Percentiles rank a stretch among this genome's conserved stretches.
Evolutionary conservation across 2,329 filamentous ascomycete genomes (phyloP).

Genomic region (Hypoxylon sp.): DNA sequence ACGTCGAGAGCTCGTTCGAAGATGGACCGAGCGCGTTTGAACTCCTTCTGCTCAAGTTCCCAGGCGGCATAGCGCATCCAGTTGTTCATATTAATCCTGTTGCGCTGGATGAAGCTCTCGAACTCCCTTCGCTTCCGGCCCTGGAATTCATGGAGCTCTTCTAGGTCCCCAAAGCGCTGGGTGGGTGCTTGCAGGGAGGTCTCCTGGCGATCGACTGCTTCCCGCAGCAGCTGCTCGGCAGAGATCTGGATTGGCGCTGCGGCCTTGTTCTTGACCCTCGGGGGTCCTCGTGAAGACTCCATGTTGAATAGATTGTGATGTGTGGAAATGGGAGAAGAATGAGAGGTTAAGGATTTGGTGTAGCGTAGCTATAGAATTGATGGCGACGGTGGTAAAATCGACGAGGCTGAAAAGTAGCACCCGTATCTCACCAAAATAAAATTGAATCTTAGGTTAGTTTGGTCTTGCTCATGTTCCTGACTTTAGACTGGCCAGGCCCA

Average conservation of each 20-base stretch:
- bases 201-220: constrained; percentile 97
- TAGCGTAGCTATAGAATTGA: constrained; percentile 13
- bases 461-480: too few relatives aligned
- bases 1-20: constrained; percentile 96
- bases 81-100: constrained; percentile 96
- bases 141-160: constrained; percentile 98
- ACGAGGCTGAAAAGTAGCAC: constrained; percentile 25
- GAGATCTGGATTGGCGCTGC: constrained; percentile 91
- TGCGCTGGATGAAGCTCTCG: constrained; percentile 96
- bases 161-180: constrained; percentile 93
- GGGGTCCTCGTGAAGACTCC: constrained; percentile 91
- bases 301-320: constrained; percentile 63
- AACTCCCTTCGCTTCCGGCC: constrained; percentile 96
- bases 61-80: constrained; percentile 98
- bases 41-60: constrained; percentile 99
- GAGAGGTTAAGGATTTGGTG: not conserved
- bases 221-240: constrained; percentile 94
- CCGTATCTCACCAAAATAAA: constrained; percentile 17
- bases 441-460: not conserved
- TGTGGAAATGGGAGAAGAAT: not conserved
- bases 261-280: constrained; percentile 98
- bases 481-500: not conserved
- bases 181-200: constrained; percentile 87
- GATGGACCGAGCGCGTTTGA: constrained; percentile 87
- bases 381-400: constrained; percentile 8